Base-by-base conservation (phyloP, 768 basidiomycete species). In the Phylloporus rhodoxanthus region DNA sequence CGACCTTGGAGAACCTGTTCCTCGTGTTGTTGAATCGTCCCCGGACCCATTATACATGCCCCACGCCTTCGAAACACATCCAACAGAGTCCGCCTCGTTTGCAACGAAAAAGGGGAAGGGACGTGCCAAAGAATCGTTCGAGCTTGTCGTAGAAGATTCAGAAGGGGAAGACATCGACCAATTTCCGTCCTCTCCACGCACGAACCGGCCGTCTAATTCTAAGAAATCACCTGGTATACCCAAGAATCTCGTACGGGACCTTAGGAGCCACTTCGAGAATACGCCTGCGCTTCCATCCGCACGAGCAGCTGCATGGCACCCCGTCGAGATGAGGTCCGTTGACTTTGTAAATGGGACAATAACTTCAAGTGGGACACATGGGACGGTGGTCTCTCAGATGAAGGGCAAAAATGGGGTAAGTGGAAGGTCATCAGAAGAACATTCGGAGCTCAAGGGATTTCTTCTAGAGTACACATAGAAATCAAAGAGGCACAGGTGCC, bases 341-440 rank as follows among this genome's bases (percentile, higher is more conserved):
- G 52, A 61, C 46, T 50, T 55, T 9, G 39, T 5, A 28, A 43
- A 17, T 8, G 3, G 37, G 40, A 29, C 17, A 20, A 5, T 51
- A 23, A 38, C 20, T 11, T 38, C 37, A 19, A 13, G 37, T 20
- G 7, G 40, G 40, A 20, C 20, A 20, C 7, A 17, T 38, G 7
- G 40, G 40, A 19, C 15, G 23, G 8, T 51, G 19, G 2, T 56
- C 15, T 8, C 43, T n/a, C 53, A 4, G 42, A 68, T 68, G 66
- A 69, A 54, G 48, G 48, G 26, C 42, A 68, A 55, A 39, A 43
- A 34, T 28, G 47, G 57, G 60, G 61, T 68, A 42, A 54, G 64
- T 23, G 8, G 42, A 49, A 29, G 32, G 8, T 43, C 29, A 29
- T 15, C 21, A 47, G 33, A 23, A 4, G 15, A 11, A 42, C 19